Percentiles rank a stretch among this genome's conserved stretches.
phyloP scores from a whole-genome alignment of 352 stramenopile species.

The Globisporangium perplexum region DNA sequence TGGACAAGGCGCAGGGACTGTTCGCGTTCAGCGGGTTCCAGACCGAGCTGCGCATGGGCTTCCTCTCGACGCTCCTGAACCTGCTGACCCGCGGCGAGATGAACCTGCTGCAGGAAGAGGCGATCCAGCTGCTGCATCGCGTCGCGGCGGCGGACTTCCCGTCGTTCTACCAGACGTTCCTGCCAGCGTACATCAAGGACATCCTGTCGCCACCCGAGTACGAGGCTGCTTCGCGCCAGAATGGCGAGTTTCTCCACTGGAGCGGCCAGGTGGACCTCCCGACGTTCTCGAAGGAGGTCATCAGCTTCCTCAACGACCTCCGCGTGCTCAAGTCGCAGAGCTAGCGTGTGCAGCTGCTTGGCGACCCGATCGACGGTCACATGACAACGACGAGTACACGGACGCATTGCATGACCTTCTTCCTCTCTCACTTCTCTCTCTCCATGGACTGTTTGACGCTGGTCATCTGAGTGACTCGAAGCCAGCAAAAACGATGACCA shows the following conservation, averaged over 20 bases:
- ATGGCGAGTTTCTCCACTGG: slow-evolving; percentile 64
- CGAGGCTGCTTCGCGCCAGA: slow-evolving; percentile 38
- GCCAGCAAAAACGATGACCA: neutral
- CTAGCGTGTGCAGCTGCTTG: slow-evolving; percentile 16
- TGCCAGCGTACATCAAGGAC: slow-evolving; percentile 55
- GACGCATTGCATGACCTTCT: neutral
- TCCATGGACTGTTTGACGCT: neutral
- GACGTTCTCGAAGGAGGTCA: slow-evolving; percentile 66
- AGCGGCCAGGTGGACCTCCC: slow-evolving; percentile 69
- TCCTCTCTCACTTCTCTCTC: too few species aligned
- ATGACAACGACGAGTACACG: too few species aligned
- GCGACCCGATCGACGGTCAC: too few species aligned
- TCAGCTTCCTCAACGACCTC: slow-evolving; percentile 71
- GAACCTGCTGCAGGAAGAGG: slow-evolving; percentile 75
- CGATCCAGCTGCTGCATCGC: slow-evolving; percentile 61
- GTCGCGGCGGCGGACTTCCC: slow-evolving; percentile 67
- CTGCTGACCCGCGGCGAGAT: slow-evolving; percentile 72
- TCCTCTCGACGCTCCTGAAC: slow-evolving; percentile 74
- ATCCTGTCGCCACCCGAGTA: slow-evolving; percentile 51
- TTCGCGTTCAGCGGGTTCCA: slow-evolving; percentile 75
- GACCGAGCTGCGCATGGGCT: slow-evolving; percentile 64
- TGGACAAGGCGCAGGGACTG: slow-evolving; percentile 58
- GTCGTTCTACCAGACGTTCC: slow-evolving; percentile 71
- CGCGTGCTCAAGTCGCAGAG: slow-evolving; percentile 68
- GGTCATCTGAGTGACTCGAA: neutral